A percentile compares a stretch with the other conserved stretches of the same genome.
These are phyloP conservation scores for Aspergillus niger DNA, from an alignment of 2,329 filamentous ascomycete species.

Conservation along the genomic window DNA sequence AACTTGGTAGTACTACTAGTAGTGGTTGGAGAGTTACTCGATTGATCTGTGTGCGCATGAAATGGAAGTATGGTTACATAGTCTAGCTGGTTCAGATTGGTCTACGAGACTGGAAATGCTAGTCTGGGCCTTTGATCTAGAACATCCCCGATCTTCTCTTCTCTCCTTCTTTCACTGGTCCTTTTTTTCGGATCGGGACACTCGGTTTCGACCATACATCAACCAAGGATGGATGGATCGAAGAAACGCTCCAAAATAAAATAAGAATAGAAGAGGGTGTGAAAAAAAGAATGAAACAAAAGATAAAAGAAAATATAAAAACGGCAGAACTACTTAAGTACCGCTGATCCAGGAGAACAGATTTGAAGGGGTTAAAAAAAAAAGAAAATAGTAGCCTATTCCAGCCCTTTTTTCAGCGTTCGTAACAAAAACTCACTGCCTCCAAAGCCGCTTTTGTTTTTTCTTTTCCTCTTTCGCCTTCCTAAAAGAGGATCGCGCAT, in stretches of 20 bases:
- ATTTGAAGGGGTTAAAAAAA: no score
- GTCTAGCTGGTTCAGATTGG: not conserved
- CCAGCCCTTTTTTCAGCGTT: conserved; percentile 7
- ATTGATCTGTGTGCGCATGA: no score
- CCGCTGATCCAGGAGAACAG: conserved; percentile 13
- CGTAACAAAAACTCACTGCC: not conserved
- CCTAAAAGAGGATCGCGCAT: conserved; percentile 17
- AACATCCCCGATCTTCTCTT: conserved; percentile 11
- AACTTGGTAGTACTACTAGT: no score
- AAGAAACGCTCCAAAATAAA: not conserved
- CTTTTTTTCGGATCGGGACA: conserved; percentile 5
- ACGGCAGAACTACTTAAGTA: conserved; percentile 15
- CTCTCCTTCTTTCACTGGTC: no score
- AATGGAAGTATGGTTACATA: not conserved
- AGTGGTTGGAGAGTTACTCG: no score
- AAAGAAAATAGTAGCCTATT: not conserved
- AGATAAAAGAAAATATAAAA: conserved; percentile 8
- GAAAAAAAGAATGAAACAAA: not conserved
- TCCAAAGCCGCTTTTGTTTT: conserved; percentile 8
- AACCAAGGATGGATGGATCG: not conserved
- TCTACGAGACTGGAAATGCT: conserved; percentile 11
- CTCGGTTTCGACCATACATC: conserved; percentile 13
- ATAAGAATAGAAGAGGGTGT: not conserved
- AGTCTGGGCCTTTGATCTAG: conserved; percentile 17
- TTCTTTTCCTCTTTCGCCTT: conserved; percentile 2